Evolutionary conservation across 2,329 filamentous ascomycete genomes (phyloP), one percentile per base, ranked within the genome.

Genomic region (Fusarium subtropicale): DNA sequence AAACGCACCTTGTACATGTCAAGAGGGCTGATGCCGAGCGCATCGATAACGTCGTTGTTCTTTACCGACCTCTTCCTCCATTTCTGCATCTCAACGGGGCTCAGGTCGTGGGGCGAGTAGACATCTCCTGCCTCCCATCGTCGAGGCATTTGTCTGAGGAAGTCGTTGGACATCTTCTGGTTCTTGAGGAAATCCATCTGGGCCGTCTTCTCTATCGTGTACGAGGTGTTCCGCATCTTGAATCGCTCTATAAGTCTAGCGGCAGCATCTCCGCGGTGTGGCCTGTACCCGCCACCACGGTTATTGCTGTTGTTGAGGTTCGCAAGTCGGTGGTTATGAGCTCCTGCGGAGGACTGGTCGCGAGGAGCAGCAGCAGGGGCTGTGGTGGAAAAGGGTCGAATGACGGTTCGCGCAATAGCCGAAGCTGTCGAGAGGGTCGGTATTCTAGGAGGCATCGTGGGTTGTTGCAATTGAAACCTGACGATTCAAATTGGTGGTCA

Each of bases 71-170:
- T 81, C 77, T 81, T 84, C 79, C 86, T 89, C 91, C 92, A 97
- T 84, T 97, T 97, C 76, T 82, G 81, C 88, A 92, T 91, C 86
- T 97, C 94, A 36, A 84, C 82, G 26, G 89, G 85, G 57, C 88
- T 91, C 77, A 99, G 80, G 80, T 99, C 96, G 77, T 94, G 92
- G 34, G 96, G 96, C 63, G 94, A 87, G 81, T 98, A 98, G 54
- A 97, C 86, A 77, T 98, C 94, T 72, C 96, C 96, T 1, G 83
- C 75, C 74, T 85, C 84, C 91, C 92, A 98, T 41, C 86, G 85
- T 48, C 94, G 90, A 36, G 87, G 85, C 79, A 90, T 86, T 79
- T 92, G 89, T 66, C 81, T 83, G 73, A 88, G 80, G 78, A 88
- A 88, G 67, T 88, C 87, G 45, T 81, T 81, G 54, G 80, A 81